Percentiles rank a stretch among this genome's conserved stretches.
phyloP scores from a whole-genome alignment of 2,329 filamentous ascomycete species.

The Trichoderma sp. region DNA sequence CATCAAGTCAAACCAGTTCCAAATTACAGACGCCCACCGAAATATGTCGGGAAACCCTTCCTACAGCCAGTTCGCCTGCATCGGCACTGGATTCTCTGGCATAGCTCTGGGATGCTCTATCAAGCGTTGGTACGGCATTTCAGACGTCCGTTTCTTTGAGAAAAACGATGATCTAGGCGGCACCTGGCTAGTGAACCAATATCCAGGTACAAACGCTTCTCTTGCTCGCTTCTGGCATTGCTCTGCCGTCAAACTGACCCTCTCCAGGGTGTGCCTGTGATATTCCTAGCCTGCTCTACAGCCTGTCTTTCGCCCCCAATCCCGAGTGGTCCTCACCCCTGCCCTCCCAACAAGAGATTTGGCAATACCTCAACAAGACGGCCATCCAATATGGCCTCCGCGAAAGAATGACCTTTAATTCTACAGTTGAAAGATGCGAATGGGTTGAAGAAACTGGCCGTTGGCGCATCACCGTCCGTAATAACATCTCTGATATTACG shows the following conservation, averaged over 20 bases:
- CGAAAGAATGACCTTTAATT: slow-evolving; percentile 39
- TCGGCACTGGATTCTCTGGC: slow-evolving; percentile 61
- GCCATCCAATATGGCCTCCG: slow-evolving; percentile 45
- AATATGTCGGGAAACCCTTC: neutral
- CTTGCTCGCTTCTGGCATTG: neutral
- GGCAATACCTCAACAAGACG: slow-evolving; percentile 52
- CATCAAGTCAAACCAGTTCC: neutral
- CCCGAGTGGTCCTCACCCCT: slow-evolving; percentile 58
- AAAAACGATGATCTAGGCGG: slow-evolving; percentile 56
- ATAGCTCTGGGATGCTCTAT: slow-evolving; percentile 60
- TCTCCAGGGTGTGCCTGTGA: slow-evolving; percentile 47
- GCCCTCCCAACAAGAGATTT: slow-evolving; percentile 54
- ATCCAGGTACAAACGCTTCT: slow-evolving; percentile 44
- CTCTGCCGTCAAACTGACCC: neutral
- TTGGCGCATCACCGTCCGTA: slow-evolving; percentile 35
- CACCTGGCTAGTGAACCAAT: slow-evolving; percentile 63
- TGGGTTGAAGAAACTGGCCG: slow-evolving; percentile 37
- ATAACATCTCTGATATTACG: slow-evolving; percentile 25
- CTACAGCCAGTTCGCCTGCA: slow-evolving; percentile 42
- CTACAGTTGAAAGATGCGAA: slow-evolving; percentile 37
- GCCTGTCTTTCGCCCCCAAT: slow-evolving; percentile 59
- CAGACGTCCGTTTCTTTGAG: slow-evolving; percentile 61
- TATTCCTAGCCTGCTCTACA: slow-evolving; percentile 59
- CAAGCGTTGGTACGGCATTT: slow-evolving; percentile 54
- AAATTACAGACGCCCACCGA: neutral